Conservation (phyloP, 2,329 filamentous ascomycete species). For the Fusarium tupiense region DNA sequence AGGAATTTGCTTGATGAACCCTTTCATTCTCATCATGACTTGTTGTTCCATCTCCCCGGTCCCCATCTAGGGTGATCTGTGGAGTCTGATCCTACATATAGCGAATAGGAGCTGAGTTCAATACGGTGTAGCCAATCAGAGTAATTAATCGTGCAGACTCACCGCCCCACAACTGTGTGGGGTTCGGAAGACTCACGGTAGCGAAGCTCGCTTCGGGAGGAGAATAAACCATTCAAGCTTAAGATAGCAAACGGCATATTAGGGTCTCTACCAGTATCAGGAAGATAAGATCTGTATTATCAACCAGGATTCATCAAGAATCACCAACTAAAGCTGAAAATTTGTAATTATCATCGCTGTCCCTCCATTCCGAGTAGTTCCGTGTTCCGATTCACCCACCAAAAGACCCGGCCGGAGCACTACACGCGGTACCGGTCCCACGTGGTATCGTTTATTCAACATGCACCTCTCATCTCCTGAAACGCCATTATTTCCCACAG, state of each 20-base stretch:
- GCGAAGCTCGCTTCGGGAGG: accelerated
- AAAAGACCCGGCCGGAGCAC: background rate
- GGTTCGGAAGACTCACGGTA: background rate
- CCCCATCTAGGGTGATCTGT: background rate
- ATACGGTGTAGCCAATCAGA: background rate
- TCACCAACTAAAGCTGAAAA: background rate
- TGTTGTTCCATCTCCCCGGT: background rate
- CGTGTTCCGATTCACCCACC: background rate
- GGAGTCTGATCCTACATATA: accelerated
- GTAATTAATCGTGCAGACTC: accelerated
- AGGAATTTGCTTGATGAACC: background rate
- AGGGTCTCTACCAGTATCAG: background rate
- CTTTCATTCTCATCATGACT: background rate
- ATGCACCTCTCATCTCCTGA: background rate
- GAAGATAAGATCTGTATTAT: background rate
- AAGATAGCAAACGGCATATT: background rate
- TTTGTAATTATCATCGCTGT: no score
- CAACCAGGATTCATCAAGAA: accelerated
- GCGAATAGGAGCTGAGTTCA: background rate
- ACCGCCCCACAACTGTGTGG: accelerated
- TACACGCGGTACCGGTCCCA: background rate
- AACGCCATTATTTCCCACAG: background rate
- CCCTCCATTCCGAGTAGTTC: background rate
- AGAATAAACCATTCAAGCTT: background rate
- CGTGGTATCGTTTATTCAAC: background rate